Conservation (phyloP, 208 protist species). For the Leishmania mexicana region DNA sequence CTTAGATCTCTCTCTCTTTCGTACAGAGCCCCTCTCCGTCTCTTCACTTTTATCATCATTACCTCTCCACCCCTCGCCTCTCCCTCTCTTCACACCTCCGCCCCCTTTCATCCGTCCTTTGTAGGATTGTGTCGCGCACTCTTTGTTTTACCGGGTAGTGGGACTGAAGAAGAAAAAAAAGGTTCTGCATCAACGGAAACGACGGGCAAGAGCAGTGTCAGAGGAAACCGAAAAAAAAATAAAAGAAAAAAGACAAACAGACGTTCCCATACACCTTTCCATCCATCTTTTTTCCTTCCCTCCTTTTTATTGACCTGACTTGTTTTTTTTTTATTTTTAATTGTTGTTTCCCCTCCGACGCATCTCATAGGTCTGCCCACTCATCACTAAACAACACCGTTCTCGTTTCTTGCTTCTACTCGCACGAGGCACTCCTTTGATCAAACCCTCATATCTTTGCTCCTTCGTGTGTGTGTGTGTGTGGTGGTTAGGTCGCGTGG, state of each 20-base stretch:
- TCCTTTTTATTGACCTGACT: background rate
- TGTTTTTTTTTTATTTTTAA: background rate
- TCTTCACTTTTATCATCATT: constrained; percentile 7
- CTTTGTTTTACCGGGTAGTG: background rate
- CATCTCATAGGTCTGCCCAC: background rate
- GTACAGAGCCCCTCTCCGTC: constrained; percentile 1
- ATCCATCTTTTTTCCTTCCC: background rate
- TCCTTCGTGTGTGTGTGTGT: background rate
- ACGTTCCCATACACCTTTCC: background rate
- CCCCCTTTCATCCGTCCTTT: background rate
- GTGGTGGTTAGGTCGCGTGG: background rate
- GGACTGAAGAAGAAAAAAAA: background rate
- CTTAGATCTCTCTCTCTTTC: constrained; percentile 11
- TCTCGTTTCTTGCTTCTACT: constrained; percentile 6
- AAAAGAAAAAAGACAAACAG: background rate
- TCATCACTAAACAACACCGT: background rate
- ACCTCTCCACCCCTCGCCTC: background rate
- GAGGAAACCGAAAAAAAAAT: background rate
- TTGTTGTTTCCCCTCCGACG: background rate
- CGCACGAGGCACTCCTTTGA: background rate
- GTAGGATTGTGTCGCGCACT: constrained; percentile 6
- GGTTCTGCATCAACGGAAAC: background rate
- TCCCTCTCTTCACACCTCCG: background rate
- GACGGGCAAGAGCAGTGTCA: background rate
- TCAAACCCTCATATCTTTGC: background rate